Evolutionary conservation across 495 filamentous ascomycete genomes (phyloP), one percentile per base, ranked within the genome.

Genomic region (Cercophora samala): DNA sequence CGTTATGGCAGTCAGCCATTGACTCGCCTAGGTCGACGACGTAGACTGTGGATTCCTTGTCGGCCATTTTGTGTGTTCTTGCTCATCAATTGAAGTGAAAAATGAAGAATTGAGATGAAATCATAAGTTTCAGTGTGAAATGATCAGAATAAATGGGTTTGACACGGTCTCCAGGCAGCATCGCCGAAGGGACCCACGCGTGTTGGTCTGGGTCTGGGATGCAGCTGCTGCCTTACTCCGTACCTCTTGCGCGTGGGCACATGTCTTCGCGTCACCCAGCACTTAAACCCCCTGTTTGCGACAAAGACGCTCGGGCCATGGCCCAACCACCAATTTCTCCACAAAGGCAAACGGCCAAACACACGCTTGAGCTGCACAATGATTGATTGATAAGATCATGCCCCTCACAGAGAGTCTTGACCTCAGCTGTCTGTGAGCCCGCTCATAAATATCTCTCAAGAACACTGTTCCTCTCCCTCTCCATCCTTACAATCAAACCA

Each of bases 41-140:
- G 77, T 96, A 99, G 18, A 98, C 88, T 5, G 91, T 93, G 15
- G 93, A 91, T 78, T 97, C 91, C 76, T 99, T 99, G 60, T 92
- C 90, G 32, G 95, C 91, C 95, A 99, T 99, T 53, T 64, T 79
- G 60, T 21, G n/a, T 23, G 17, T 22, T 56, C 58, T 59, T 53
- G 60, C 29, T 58, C 15, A 46, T 46, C 37, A 46, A 46, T 9
- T 46, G 37, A 13, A 46, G 13, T 46, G 15, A 46, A 17, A 17
- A 54, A 18, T 52, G 24, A 29, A 63, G 23, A 51, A 17, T 63
- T 54, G 17, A 58, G 62, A 42, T 25, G n/a, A 54, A 64, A 8
- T 46, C 25, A 13, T 18, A 19, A 42, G n/a, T 56, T 56, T 23
- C 37, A 46, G 13, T 46, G 37, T 29, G 4, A 29, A 8, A 6